Base-by-base conservation (phyloP, 495 filamentous ascomycete species). In the Rhypophila decipiens region DNA sequence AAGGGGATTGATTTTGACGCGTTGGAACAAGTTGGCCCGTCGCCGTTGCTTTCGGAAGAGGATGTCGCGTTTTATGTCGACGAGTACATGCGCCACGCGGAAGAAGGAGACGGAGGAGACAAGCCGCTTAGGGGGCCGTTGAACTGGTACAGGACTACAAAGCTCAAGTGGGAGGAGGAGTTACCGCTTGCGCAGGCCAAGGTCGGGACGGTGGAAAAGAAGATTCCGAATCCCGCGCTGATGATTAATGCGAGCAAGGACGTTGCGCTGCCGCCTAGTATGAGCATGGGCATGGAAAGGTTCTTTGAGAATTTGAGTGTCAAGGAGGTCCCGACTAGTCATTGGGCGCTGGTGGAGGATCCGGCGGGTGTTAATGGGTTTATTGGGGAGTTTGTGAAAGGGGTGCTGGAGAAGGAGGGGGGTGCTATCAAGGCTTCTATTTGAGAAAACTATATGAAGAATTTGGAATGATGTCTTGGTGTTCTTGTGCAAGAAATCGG, bases 91-190 rank as follows among this genome's bases (percentile, higher is more conserved):
- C n/a, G n/a, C n/a, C n/a, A n/a, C n/a, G n/a, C n/a, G n/a, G n/a
- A n/a, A n/a, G n/a, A n/a, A n/a, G 66, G 68, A 11, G 73, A 79
- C n/a, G 71, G 82, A 51, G 90, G 90, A 1, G 27, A 31, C 27
- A 31, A 31, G 13, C 27, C 27, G 2, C 57, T 96, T 44, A 77
- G 82, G 52, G 87, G 86, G 2, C 84, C 87, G 17, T 70, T 85
- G 80, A 85, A 90, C 55, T 96, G 90, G 88, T 96, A 97, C 63
- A 76, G 85, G 13, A 85, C 79, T 2, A 63, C 71, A 1, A 58
- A 80, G 60, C 61, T 84, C 44, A 96, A 96, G 60, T 85, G 73
- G 58, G 71, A 86, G 9, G 87, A 95, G 42, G 91, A 96, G 54
- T 58, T 75, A 35, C 66, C 56, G 56, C 55, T 76, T 38, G 53